phyloP scores from a whole-genome alignment of 768 basidiomycete species.

The Lentinula detonsa region DNA sequence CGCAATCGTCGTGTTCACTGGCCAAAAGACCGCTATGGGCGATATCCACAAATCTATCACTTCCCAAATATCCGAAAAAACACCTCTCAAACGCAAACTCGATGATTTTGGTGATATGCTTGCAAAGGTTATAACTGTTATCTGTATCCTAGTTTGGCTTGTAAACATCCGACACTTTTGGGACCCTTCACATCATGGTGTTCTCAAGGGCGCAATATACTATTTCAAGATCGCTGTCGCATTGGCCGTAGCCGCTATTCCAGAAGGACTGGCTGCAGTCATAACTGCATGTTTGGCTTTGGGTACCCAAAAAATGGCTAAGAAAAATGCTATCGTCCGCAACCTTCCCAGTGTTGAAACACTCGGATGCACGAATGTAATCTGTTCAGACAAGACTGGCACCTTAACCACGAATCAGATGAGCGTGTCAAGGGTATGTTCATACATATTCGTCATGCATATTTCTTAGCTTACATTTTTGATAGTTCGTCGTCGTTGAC shows the following conservation, averaged over 20 bases:
- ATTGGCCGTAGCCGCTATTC: conserved; percentile 97
- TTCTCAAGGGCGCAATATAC: conserved; percentile 90
- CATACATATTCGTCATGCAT: not conserved
- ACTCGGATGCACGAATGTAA: conserved; percentile 95
- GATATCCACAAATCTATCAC: conserved; percentile 97
- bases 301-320: conserved; percentile 98
- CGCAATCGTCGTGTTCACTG: conserved; percentile 86
- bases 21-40: conserved; percentile 85
- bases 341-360: conserved; percentile 97
- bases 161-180: conserved; percentile 95
- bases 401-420: conserved; percentile 96
- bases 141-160: conserved; percentile 96
- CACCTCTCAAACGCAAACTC: conserved; percentile 92
- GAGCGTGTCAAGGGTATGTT: conserved; percentile 77
- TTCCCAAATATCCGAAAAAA: conserved; percentile 91
- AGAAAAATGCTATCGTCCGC: conserved; percentile 96
- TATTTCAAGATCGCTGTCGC: conserved; percentile 99
- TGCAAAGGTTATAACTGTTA: conserved; percentile 95
- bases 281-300: conserved; percentile 96
- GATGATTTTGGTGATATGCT: conserved; percentile 98
- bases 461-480: not conserved
- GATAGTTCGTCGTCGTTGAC: conserved; percentile 69
- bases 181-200: conserved; percentile 91
- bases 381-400: conserved; percentile 98
- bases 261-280: conserved; percentile 96